phyloP scores from a whole-genome alignment of 768 basidiomycete species.

The Leucosporidium scottii region DNA sequence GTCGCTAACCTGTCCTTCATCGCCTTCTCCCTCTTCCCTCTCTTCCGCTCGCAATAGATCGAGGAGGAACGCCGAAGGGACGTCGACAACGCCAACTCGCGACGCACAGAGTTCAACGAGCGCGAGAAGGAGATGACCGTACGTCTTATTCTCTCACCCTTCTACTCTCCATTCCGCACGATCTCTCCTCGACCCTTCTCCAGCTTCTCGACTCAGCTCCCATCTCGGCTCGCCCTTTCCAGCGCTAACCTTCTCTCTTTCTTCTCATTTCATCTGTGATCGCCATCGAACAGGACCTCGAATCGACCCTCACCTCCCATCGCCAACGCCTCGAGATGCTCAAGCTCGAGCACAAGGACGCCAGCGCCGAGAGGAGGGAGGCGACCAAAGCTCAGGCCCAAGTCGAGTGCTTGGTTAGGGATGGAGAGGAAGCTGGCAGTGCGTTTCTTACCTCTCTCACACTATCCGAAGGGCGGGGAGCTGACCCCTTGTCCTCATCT shows the following conservation, averaged over 20 bases:
- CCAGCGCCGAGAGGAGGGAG: conserved; percentile 76
- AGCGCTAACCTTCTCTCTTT: background rate
- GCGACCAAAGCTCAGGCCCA: conserved; percentile 77
- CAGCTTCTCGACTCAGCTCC: too few relatives aligned
- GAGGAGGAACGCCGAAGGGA: conserved; percentile 66
- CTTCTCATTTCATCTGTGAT: background rate
- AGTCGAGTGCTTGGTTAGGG: conserved; percentile 71
- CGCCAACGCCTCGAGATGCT: conserved; percentile 67
- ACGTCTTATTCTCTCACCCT: conserved; percentile 30
- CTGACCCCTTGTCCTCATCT: background rate
- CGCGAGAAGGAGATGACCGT: conserved; percentile 83
- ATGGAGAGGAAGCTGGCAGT: conserved; percentile 58
- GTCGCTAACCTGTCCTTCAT: too few relatives aligned
- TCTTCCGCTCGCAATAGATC: conserved; percentile 37
- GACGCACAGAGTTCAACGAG: conserved; percentile 71
- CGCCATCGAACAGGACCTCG: conserved; percentile 53
- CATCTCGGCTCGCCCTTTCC: too few relatives aligned
- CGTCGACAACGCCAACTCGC: conserved; percentile 71
- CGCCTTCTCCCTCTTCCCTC: background rate
- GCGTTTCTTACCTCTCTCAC: background rate
- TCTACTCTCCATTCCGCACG: too few relatives aligned
- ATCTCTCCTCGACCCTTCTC: too few relatives aligned
- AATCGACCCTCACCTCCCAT: conserved; percentile 61
- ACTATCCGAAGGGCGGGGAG: too few relatives aligned
- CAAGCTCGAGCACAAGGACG: conserved; percentile 61